Base-by-base conservation (phyloP, 192 early-diverging fungal genomes). In the Coemansia sp. region DNA sequence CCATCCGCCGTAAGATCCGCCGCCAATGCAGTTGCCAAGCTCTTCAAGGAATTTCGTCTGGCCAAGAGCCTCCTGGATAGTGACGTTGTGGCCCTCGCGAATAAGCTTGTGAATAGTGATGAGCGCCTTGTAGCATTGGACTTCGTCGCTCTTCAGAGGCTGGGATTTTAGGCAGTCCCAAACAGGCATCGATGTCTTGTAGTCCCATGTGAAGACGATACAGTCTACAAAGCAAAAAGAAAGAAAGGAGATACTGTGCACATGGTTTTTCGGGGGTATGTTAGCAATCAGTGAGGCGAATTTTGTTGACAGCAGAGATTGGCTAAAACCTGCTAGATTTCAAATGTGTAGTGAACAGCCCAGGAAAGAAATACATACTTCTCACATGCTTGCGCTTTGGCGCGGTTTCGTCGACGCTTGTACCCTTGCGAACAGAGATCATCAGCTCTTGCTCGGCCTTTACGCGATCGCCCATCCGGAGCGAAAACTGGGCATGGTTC, bases 321-420 rank as follows among this genome's bases (percentile, higher is more conserved):
- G 14, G 37, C 33, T 23, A 20, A n/a, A 56, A 29, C 6, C 15
- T 1, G 4, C 14, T 41, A 13, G 38, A 41, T 41, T 41, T 1
- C 38, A 41, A 41, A 41, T 41, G 38, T 4, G 15, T 4, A 41
- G 14, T 13, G 1, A 17, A 17, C 38, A 13, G 10, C 10, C 10
- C 33, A 34, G 33, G 33, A 44, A 3, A 33, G n/a, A n/a, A n/a
- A 50, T 62, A 65, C 67, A 20, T 64, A 68, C 67, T 74, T 67
- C 68, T 62, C 31, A 96, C 95, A 81, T 98, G 97, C 82, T 97
- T 98, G 75, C 95, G 94, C 74, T 98, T 98, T 58, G 96, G 96
- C 2, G 96, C 91, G 22, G 89, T 87, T 68, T 98, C 96, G 33
- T 96, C 95, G 33, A 80, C 60, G 50, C 86, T 88, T 10, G 91